Conservation (phyloP, 805 yeast genomes). For the Aciculoconidium aculeatum region DNA sequence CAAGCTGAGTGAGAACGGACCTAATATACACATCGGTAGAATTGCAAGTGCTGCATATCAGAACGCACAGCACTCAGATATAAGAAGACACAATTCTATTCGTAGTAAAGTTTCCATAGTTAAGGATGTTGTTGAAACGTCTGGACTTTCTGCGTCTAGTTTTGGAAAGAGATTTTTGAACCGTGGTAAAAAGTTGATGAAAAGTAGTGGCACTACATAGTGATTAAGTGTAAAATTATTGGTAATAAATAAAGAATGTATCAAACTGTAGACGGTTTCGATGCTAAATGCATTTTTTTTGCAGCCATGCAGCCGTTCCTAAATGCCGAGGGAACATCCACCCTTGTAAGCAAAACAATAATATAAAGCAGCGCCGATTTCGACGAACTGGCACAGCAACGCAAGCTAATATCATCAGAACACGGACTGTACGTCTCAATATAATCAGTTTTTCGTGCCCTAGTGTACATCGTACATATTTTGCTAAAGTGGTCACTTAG, state of each 20-base stretch:
- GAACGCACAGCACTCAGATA: slow-evolving; percentile 53
- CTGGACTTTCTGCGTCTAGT: slow-evolving; percentile 45
- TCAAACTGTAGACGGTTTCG: no score
- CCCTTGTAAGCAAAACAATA: no score
- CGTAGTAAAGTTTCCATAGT: slow-evolving; percentile 45
- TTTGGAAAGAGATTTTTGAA: slow-evolving; percentile 51
- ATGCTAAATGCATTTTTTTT: background rate
- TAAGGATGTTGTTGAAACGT: slow-evolving; percentile 42
- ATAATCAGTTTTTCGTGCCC: no score
- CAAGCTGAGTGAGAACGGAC: slow-evolving; percentile 27
- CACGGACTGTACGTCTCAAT: no score
- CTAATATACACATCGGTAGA: slow-evolving; percentile 41
- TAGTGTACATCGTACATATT: no score
- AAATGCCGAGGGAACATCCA: background rate
- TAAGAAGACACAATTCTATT: slow-evolving; percentile 42
- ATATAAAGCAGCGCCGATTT: no score
- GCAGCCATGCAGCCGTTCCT: no score
- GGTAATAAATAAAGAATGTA: background rate
- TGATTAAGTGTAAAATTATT: background rate
- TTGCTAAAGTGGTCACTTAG: no score
- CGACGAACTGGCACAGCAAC: no score
- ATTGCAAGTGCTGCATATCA: slow-evolving; percentile 63
- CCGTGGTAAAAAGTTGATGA: slow-evolving; percentile 49
- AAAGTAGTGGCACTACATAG: slow-evolving; percentile 7
- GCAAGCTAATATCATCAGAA: no score